Base-by-base conservation (phyloP, 1,284 basidiomycete species). In the Cerioporus squamosus region DNA sequence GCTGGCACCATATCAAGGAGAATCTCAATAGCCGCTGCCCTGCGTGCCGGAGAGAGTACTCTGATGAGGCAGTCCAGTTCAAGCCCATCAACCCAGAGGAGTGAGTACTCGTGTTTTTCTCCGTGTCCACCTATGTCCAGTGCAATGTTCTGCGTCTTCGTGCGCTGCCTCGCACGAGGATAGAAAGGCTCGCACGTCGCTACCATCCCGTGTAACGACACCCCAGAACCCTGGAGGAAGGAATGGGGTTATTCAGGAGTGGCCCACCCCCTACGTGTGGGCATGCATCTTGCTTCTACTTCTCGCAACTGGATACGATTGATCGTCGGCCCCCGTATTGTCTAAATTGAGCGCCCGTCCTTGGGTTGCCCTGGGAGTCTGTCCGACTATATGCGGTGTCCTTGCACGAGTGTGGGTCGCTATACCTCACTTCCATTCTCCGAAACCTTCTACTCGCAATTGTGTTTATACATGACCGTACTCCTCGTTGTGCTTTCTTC, bases 1-100 rank as follows among this genome's bases (percentile, higher is more conserved):
- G 97, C 76, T 99, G 96, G 89, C 94, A 98, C 78, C 95, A 98
- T 77, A 97, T 98, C 84, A 92, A 94, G 81, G 87, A 95, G 79
- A 93, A 97, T 77, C 81, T 97, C 60, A 99, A 99, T 75, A 91
- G 96, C 62, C 88, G 95, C 54, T 99, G 97, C 75, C 97, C 97
- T 40, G 97, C 97, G 36, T 99, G 97, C 77, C 85, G 97, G 70
- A 84, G 96, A 68, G 86, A 93, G 65, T 99, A 99, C 73, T 92
- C 94, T 24, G 94, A 98, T 66, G 92, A 97, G 60, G 85, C 89
- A 45, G 92, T 98, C 40, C 94, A 98, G 73, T 98, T 97, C 79
- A 97, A 96, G 75, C 90, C 97, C 45, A 93, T 99, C 70, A 91
- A 93, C 63, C 89, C 93, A 56, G 95, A 98, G 75, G 97, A 98